A percentile compares a stretch with the other conserved stretches of the same genome.
Conservation (phyloP, 2,329 filamentous ascomycete species). For the Orbilia blumenaviensis region DNA sequence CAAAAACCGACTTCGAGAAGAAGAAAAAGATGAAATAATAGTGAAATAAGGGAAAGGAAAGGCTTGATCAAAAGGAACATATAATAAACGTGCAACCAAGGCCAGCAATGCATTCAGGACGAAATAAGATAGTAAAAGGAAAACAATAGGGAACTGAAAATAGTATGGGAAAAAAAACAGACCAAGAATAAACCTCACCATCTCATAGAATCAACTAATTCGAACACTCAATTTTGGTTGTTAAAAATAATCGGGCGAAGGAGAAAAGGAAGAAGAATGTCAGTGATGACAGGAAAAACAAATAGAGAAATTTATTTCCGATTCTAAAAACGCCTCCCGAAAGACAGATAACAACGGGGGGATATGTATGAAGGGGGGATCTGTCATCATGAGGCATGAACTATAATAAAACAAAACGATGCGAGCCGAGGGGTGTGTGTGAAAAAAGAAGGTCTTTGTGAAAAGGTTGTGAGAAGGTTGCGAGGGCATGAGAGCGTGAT, state of each 20-base stretch:
- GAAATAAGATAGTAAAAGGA: background rate
- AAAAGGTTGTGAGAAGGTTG: background rate
- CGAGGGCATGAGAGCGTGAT: too few relatives aligned
- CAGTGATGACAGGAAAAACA: background rate
- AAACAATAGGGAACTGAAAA: too few relatives aligned
- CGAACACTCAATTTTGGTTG: background rate
- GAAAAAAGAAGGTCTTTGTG: background rate
- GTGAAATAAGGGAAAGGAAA: background rate
- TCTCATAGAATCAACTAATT: background rate
- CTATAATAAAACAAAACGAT: background rate
- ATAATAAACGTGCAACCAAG: slow-evolving; percentile 4
- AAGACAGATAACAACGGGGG: slow-evolving; percentile 37
- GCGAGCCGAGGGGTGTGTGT: background rate
- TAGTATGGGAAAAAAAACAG: slow-evolving; percentile 15
- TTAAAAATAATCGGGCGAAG: background rate
- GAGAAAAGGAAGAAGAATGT: background rate
- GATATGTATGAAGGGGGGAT: slow-evolving; percentile 18
- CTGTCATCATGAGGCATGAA: slow-evolving; percentile 41
- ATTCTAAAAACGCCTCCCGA: slow-evolving; percentile 51
- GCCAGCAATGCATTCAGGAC: slow-evolving; percentile 43
- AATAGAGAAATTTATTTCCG: slow-evolving; percentile 39
- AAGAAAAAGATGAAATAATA: background rate
- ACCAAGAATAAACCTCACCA: background rate
- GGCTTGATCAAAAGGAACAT: background rate
- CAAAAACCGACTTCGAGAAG: background rate